phyloP scores from a whole-genome alignment of 345 rosid species.

The Eucalyptus paniculata region DNA sequence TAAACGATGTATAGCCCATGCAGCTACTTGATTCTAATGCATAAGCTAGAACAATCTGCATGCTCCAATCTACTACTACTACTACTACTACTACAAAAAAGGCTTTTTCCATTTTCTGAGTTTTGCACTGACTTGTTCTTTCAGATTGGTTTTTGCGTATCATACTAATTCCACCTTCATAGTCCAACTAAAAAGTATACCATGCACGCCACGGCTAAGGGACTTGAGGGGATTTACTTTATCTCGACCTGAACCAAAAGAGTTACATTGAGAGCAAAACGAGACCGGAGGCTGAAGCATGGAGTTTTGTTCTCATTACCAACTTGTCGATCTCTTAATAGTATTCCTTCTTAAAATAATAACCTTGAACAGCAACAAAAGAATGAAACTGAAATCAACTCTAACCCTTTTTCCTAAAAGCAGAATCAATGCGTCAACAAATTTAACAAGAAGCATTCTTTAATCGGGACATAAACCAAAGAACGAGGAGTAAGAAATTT shows the following conservation, averaged over 20 bases:
- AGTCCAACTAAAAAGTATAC: background rate
- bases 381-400: background rate
- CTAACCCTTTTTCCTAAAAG: background rate
- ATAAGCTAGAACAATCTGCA: background rate
- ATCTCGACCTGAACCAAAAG: background rate
- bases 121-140: background rate
- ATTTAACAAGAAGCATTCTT: background rate
- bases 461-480: background rate
- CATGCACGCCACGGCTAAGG: background rate
- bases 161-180: background rate
- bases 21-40: background rate
- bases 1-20: background rate
- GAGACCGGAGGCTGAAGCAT: background rate
- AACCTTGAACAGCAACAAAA: background rate
- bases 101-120: background rate
- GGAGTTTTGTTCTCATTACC: background rate
- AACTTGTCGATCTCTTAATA: background rate
- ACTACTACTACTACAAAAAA: background rate
- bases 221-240: background rate
- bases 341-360: background rate
- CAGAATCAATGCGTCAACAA: no score
- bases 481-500: background rate
- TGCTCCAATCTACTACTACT: background rate
- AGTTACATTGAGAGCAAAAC: background rate
- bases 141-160: background rate